These are phyloP conservation scores for Lipomyces kockii DNA, from an alignment of 805 yeast genomes.

Conservation along the genomic window DNA sequence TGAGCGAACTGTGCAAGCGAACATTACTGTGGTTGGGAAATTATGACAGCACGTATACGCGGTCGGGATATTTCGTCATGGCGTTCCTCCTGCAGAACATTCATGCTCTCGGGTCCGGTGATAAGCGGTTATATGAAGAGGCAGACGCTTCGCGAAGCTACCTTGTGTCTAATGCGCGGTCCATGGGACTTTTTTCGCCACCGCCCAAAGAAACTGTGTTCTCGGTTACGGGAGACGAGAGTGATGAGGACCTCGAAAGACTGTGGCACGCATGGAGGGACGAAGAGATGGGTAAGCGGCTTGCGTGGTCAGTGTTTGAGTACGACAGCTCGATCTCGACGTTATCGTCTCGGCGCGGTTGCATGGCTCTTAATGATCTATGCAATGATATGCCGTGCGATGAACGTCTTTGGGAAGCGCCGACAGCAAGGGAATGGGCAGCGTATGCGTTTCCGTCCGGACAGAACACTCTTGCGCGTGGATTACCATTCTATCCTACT, in stretches of 20 bases:
- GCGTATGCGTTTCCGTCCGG: slow-evolving; percentile 1
- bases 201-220: slow-evolving; percentile 9
- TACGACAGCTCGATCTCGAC: slow-evolving; percentile 37
- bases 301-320: slow-evolving; percentile 38
- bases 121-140: slow-evolving; percentile 34
- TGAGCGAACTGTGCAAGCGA: slow-evolving; percentile 36
- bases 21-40: slow-evolving; percentile 32
- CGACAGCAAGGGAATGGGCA: slow-evolving; percentile 31
- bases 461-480: slow-evolving; percentile 19
- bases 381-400: slow-evolving; percentile 37
- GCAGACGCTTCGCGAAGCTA: slow-evolving; percentile 36
- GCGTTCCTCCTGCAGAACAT: slow-evolving; percentile 36
- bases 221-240: slow-evolving; percentile 23
- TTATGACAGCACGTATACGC: slow-evolving; percentile 24
- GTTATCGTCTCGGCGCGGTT: slow-evolving; percentile 35
- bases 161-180: slow-evolving; percentile 35
- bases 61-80: slow-evolving; percentile 35
- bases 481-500: slow-evolving; percentile 20
- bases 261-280: slow-evolving; percentile 34
- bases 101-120: slow-evolving; percentile 39
- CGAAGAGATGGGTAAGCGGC: slow-evolving; percentile 35
- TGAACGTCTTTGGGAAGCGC: slow-evolving; percentile 37
- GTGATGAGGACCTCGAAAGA: slow-evolving; percentile 31
- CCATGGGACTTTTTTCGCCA: slow-evolving; percentile 34
- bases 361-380: slow-evolving; percentile 36